Base-by-base conservation (phyloP, 768 basidiomycete species). In the Pleurotus cornucopiae region DNA sequence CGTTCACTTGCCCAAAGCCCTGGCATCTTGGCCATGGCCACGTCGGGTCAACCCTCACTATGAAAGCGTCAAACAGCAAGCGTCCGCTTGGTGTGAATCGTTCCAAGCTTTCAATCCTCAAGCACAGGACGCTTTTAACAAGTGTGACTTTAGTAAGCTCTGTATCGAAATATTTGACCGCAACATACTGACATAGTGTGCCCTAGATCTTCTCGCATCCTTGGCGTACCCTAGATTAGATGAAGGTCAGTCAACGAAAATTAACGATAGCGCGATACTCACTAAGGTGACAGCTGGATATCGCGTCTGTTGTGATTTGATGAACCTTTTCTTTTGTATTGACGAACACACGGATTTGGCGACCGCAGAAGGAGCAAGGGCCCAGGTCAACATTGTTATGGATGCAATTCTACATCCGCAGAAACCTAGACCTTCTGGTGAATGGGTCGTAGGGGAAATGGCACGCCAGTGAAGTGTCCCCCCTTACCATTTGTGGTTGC, bases 271-370 rank as follows among this genome's bases (percentile, higher is more conserved):
- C n/a, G 18, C 41, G 41, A 43, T 20, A 43, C 18, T 43, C 18
- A 43, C 41, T 5, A n/a, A 6, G 14, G 7, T 43, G 14, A 43
- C 61, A 69, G 70, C 64, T 37, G 67, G 60, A 43, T 62, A 38
- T n/a, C 69, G 76, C 6, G 66, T 71, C 14, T 72, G 67, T 4
- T 78, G 79, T 49, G 80, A 82, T 55, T 63, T 82, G 49, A 81
- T 83, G 77, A 73, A 77, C 38, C 59, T 80, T 4, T 72, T 79
- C 60, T 81, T 78, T 59, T 54, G 80, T 38, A 69, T 76, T 59
- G 82, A 83, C 61, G 77, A 80, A 61, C 72, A 76, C 57, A 74
- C 79, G 5, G 82, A 84, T 63, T 64, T 72, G 14, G 67, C 68
- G 0, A 58, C 67, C 25, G 66, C 61, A 0, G 26, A 61, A 0